phyloP scores from a whole-genome alignment of 306 rosid species.

The Carpinus fangiana region DNA sequence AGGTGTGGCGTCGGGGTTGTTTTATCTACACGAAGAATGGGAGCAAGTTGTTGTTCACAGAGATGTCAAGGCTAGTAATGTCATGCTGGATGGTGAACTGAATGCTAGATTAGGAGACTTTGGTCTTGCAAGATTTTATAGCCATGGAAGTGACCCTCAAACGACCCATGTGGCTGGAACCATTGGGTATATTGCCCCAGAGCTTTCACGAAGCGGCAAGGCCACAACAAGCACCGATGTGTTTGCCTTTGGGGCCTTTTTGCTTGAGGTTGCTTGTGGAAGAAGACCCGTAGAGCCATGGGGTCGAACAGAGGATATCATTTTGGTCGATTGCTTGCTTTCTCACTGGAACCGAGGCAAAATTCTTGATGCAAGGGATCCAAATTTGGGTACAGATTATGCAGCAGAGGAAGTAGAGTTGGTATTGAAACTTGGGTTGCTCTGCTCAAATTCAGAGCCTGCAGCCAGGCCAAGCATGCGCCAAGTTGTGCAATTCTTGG shows the following conservation, averaged over 20 bases:
- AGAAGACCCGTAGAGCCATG: constrained; percentile 33
- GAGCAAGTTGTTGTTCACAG: constrained; percentile 44
- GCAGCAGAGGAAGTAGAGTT: constrained; percentile 39
- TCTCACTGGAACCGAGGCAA: constrained; percentile 35
- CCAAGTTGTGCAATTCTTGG: constrained; percentile 39
- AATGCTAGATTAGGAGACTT: constrained; percentile 38
- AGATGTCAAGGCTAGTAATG: constrained; percentile 41
- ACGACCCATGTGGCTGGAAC: constrained; percentile 40
- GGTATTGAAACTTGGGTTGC: constrained; percentile 66
- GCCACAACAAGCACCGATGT: constrained; percentile 35
- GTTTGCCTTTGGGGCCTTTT: constrained; percentile 36
- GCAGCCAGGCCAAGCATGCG: constrained; percentile 35
- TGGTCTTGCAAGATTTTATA: constrained; percentile 38
- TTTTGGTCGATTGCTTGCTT: constrained; percentile 76
- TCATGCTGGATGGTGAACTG: constrained; percentile 32
- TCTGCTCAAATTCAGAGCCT: constrained; percentile 42
- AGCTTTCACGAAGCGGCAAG: constrained; percentile 29
- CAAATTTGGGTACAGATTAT: constrained; percentile 42
- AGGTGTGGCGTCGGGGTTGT: constrained; percentile 31
- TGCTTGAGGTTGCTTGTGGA: constrained; percentile 41
- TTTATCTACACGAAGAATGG: constrained; percentile 34
- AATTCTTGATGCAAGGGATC: constrained; percentile 54
- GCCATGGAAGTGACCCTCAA: constrained; percentile 35
- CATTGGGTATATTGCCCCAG: constrained; percentile 38
- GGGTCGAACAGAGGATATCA: constrained; percentile 22